Evolutionary conservation across 1,284 basidiomycete genomes (phyloP), one percentile per base, ranked within the genome.

Genomic region (Leccinum pallidistipes): DNA sequence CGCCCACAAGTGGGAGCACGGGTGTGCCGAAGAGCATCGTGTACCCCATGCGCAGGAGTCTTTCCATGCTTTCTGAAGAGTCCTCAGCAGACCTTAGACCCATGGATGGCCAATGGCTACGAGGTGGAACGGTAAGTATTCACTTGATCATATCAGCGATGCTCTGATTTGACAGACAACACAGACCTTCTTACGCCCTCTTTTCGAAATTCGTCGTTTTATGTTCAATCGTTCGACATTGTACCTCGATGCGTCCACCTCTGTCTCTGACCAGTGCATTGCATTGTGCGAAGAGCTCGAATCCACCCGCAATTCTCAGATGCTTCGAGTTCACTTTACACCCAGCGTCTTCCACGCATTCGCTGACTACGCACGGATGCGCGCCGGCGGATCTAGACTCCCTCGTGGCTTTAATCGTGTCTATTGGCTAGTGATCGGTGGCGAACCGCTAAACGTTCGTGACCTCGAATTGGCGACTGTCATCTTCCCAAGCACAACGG

Each of bases 11-110:
- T 34, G 72, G 71, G 27, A 71, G 62, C 50, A 74, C 71, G 31
- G 72, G 69, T 16, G 57, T 73, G n/a, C 72, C 72, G 1, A 74
- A 72, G 63, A 71, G 69, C 38, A 74, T 72, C 6, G 70, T 74
- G 3, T 74, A 72, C 54, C 71, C 70, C 21, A 72, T 72, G 70
- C 52, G 56, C 52, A 62, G 69, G 38, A 65, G 68, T n/a, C 60
- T 72, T 24, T 60, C 60, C 2, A 68, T 71, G 2, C 68, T 72
- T 21, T 61, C 65, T 18, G 69, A 74, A 50, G 70, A 73, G 58
- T 73, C 68, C 9, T 73, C 72, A 12, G 36, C 58, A 6, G 57
- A 66, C 24, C 29, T 74, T 6, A 65, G 69, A 27, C 66, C 63
- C 11, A 62, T 60, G 65, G 70, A 72, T 64, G 71, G 70, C 4